These are phyloP conservation scores for Nasturtium officinale DNA, from an alignment of 345 rosid genomes.

Conservation along the genomic window DNA sequence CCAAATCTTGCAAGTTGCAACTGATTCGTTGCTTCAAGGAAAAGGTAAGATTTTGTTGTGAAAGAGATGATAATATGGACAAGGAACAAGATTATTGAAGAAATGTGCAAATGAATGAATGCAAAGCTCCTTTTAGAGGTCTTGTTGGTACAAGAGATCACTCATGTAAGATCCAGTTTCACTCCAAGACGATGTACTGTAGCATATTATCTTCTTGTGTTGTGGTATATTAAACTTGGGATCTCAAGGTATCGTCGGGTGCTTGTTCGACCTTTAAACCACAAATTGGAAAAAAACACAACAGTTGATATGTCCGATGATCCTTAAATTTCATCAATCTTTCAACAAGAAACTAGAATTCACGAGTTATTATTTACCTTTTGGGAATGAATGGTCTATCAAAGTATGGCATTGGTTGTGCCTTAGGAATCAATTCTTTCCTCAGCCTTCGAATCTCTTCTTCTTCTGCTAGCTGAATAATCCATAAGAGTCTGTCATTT, in stretches of 20 bases:
- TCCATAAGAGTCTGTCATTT: not conserved
- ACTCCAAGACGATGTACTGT: constrained; percentile 45
- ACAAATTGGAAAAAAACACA: not conserved
- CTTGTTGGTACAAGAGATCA: constrained; percentile 36
- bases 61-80: constrained; percentile 23
- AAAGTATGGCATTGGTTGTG: constrained; percentile 93
- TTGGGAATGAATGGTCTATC: constrained; percentile 94
- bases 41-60: not conserved
- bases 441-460: constrained; percentile 78
- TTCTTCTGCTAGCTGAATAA: constrained; percentile 70
- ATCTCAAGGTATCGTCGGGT: constrained; percentile 75
- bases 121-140: constrained; percentile 5
- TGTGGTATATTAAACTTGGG: constrained; percentile 74
- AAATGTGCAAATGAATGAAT: not conserved
- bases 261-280: constrained; percentile 64
- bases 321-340: not conserved
- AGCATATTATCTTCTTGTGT: constrained; percentile 79
- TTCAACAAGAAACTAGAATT: not conserved
- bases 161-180: constrained; percentile 41
- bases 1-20: constrained; percentile 17
- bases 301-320: not conserved
- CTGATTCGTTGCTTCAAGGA: constrained; percentile 17
- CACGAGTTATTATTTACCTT: constrained; percentile 50
- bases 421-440: constrained; percentile 79
- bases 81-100: constrained; percentile 2